These are phyloP conservation scores for Entomortierella chlamydospora DNA, from an alignment of 192 early-diverging fungal species.

Conservation along the genomic window DNA sequence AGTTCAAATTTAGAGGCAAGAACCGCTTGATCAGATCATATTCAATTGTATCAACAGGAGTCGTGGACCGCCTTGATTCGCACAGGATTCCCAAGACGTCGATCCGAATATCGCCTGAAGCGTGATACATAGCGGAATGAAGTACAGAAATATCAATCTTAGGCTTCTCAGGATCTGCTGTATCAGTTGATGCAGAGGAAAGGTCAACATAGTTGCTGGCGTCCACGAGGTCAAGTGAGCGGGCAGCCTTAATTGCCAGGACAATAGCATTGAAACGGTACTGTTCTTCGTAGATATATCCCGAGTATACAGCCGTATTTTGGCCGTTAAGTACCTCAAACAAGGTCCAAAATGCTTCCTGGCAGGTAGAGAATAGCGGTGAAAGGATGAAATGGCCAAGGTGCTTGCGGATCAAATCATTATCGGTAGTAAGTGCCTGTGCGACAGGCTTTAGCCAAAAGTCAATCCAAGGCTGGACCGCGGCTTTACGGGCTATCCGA, in stretches of 20 bases:
- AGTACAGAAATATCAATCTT: conserved; percentile 63
- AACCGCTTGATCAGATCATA: conserved; percentile 73
- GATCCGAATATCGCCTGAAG: conserved; percentile 76
- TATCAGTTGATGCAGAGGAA: not conserved
- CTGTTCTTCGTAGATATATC: conserved; percentile 39
- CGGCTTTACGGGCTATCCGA: conserved; percentile 18
- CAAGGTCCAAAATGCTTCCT: conserved; percentile 59
- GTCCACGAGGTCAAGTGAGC: conserved; percentile 68
- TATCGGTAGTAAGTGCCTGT: conserved; percentile 61
- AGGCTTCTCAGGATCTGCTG: not conserved
- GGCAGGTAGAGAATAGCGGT: conserved; percentile 63
- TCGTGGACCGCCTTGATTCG: conserved; percentile 77
- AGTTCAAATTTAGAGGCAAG: conserved; percentile 75
- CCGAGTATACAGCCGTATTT: conserved; percentile 1
- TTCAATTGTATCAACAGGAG: conserved; percentile 71
- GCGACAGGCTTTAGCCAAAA: conserved; percentile 71
- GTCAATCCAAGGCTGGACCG: conserved; percentile 55
- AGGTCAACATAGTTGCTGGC: conserved; percentile 50
- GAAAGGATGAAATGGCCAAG: conserved; percentile 66
- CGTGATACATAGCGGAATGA: conserved; percentile 74
- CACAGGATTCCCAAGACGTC: conserved; percentile 87
- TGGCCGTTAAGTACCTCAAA: conserved; percentile 53
- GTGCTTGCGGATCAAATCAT: conserved; percentile 65
- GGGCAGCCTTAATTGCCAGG: conserved; percentile 64
- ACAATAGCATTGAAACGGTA: conserved; percentile 75